Conservation (phyloP, 2,329 filamentous ascomycete genomes). For the Scopulariopsis brevicaulis region DNA sequence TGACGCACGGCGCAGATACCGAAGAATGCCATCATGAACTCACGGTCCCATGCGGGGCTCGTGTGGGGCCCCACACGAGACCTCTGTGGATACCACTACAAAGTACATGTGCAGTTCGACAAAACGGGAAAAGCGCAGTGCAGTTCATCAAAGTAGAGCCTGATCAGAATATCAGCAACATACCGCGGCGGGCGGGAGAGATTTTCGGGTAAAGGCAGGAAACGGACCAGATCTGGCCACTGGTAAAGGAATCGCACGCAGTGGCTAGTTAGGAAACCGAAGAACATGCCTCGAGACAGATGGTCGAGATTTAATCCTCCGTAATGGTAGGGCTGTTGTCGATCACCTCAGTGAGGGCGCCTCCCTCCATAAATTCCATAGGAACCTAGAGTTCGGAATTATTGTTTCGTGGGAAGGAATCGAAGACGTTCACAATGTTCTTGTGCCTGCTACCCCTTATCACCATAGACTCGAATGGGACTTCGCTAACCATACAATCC, state of each 20-base stretch:
- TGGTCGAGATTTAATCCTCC: slow-evolving; percentile 95
- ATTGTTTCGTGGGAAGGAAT: slow-evolving; percentile 92
- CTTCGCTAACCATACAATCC: no score
- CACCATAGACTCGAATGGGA: slow-evolving; percentile 97
- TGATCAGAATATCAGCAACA: no score
- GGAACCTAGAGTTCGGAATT: slow-evolving; percentile 95
- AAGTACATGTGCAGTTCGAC: background rate
- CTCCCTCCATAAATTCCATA: slow-evolving; percentile 99
- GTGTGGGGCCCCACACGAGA: background rate
- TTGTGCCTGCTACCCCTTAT: slow-evolving; percentile 99
- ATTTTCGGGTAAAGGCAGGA: no score
- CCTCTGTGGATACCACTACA: background rate
- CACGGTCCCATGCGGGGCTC: background rate
- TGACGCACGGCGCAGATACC: background rate
- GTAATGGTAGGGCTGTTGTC: slow-evolving; percentile 92
- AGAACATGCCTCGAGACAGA: slow-evolving; percentile 74
- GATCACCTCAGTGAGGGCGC: slow-evolving; percentile 94
- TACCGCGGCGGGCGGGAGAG: no score
- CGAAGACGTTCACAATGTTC: slow-evolving; percentile 98
- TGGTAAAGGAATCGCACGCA: background rate
- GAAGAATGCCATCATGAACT: background rate
- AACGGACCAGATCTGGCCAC: no score
- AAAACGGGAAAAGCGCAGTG: background rate
- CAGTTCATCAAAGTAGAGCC: background rate
- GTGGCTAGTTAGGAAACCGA: slow-evolving; percentile 17